Evolutionary conservation across 495 filamentous ascomycete genomes (phyloP).

Genomic region (Hypoxylon rickii): DNA sequence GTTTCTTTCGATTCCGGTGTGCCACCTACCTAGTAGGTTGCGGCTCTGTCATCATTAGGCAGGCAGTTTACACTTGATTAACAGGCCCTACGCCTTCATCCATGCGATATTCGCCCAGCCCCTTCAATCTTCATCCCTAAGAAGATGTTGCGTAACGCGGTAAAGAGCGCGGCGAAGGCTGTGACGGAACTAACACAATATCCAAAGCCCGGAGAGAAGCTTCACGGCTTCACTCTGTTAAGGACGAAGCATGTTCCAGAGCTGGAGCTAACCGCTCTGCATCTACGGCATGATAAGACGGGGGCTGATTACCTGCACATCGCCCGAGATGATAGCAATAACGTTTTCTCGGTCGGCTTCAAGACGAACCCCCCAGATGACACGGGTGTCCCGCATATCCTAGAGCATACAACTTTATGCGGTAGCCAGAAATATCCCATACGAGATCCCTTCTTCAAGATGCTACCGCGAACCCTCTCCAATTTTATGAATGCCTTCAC

Average conservation of each 20-base stretch:
- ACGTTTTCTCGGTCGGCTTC: slow-evolving; percentile 98
- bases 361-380: slow-evolving; percentile 98
- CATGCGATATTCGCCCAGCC: slow-evolving; percentile 1
- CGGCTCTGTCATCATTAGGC: too few species aligned
- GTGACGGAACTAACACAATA: slow-evolving; percentile 72
- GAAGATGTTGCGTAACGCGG: slow-evolving; percentile 56
- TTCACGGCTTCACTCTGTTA: slow-evolving; percentile 90
- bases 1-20: background rate
- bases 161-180: slow-evolving; percentile 60
- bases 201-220: slow-evolving; percentile 76
- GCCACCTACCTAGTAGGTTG: background rate
- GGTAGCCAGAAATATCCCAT: slow-evolving; percentile 98
- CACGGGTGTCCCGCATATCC: slow-evolving; percentile 94
- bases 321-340: slow-evolving; percentile 92
- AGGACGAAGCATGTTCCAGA: slow-evolving; percentile 91
- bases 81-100: background rate
- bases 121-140: background rate
- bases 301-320: slow-evolving; percentile 95
- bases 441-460: slow-evolving; percentile 98
- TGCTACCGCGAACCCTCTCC: slow-evolving; percentile 93
- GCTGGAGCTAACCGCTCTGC: slow-evolving; percentile 86
- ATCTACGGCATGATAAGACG: slow-evolving; percentile 89
- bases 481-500: slow-evolving; percentile 99
- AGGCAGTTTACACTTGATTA: too few species aligned
- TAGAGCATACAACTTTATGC: slow-evolving; percentile 96